Evolutionary conservation across 345 rosid genomes (phyloP), one percentile per base, ranked within the genome.

Genomic region (Adansonia digitata): DNA sequence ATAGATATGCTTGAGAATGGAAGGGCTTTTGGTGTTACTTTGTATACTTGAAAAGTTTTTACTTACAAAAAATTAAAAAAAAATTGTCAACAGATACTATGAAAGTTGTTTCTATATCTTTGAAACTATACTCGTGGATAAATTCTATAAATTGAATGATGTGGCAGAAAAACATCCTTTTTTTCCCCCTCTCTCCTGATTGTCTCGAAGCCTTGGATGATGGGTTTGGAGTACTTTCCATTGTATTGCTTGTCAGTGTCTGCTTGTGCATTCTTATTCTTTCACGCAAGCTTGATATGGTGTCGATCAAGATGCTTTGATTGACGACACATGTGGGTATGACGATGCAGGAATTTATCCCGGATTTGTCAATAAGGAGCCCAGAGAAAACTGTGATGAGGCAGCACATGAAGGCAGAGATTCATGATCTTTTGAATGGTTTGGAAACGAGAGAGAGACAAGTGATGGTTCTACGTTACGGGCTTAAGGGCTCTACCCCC

Each of bases 401-500:
- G 83, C 87, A 84, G 66, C 87, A 87, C 64, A 86, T 85, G 82
- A 86, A 81, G 77, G 77, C 79, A 75, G 90, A 89, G 51, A 70
- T 91, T 6, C 74, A 77, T 66, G 73, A 81, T 22, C 85, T 93
- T 67, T 72, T 91, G 76, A 79, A 80, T 70, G 84, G 80, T n/a
- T 80, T 91, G 85, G 91, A 89, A 66, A 72, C 84, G 34, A 84
- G 87, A 82, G 97, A 93, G 84, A 85, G 84, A 78, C 85, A 84
- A 81, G 94, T 94, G 73, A 73, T 91, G 82, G 49, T 83, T 27
- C 77, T 90, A 46, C 86, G 97, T 70, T 88, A 84, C 5, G 94
- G 95, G 57, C 80, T 94, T 56, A 67, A 72, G 27, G 88, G 82
- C 74, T 77, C 84, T 31, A 88, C 71, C 73, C 88, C 91, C 0